Conservation (phyloP, 202 grass and related monocot genomes). For the Schoenoplectus triqueter region DNA sequence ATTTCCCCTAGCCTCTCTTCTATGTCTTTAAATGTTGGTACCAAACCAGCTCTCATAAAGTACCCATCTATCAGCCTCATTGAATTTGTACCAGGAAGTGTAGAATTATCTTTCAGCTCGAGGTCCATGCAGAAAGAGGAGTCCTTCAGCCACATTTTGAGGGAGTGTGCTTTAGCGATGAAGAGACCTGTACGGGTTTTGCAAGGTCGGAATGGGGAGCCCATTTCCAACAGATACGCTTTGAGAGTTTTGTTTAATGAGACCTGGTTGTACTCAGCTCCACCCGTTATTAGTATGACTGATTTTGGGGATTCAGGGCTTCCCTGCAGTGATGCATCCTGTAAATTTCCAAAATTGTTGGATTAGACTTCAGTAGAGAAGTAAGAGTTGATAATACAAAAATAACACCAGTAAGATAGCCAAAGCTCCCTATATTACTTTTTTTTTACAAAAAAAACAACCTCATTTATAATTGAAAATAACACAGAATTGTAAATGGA, state of each 20-base stretch:
- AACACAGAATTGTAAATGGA: background rate
- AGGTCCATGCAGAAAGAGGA: constrained; percentile 93
- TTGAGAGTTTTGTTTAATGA: constrained; percentile 82
- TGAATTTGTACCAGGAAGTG: constrained; percentile 77
- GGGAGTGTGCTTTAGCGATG: constrained; percentile 75
- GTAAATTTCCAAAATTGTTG: constrained; percentile 36
- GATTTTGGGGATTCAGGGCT: constrained; percentile 93
- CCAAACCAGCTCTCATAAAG: constrained; percentile 92
- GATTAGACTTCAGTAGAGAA: constrained; percentile 32
- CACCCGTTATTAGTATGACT: constrained; percentile 85
- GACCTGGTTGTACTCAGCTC: constrained; percentile 92
- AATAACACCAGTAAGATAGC: background rate
- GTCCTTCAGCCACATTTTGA: constrained; percentile 94
- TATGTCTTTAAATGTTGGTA: constrained; percentile 84
- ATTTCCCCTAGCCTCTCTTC: constrained; percentile 78
- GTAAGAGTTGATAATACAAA: constrained; percentile 20
- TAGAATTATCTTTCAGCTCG: constrained; percentile 69
- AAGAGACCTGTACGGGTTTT: constrained; percentile 73
- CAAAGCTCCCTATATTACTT: background rate
- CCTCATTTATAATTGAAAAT: background rate
- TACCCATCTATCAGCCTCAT: constrained; percentile 83
- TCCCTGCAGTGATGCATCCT: constrained; percentile 92
- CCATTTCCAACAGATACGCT: constrained; percentile 93
- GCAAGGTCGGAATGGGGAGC: constrained; percentile 77
- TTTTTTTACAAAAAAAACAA: background rate